Conservation (phyloP, 192 early-diverging fungal genomes). For the Mortierella hygrophila region DNA sequence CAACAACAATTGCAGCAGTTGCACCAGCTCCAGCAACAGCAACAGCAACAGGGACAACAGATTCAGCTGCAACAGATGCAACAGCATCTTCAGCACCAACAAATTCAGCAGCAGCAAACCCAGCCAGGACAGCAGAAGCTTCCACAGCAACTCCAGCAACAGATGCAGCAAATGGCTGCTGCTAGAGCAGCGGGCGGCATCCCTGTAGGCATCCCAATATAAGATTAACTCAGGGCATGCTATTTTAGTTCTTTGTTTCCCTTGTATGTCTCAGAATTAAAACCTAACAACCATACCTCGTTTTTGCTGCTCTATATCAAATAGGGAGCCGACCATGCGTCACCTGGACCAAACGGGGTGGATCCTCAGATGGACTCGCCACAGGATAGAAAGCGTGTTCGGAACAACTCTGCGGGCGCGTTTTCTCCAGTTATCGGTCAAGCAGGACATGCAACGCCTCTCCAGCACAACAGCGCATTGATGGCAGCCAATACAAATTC, state of each 20-base stretch:
- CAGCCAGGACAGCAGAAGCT: slow-evolving; percentile 12
- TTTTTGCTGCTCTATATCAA: not conserved
- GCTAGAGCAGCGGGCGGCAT: slow-evolving; percentile 15
- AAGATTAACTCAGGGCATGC: not conserved
- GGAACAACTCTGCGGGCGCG: slow-evolving; percentile 41
- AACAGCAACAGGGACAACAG: slow-evolving; percentile 17
- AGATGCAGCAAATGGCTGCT: slow-evolving; percentile 24
- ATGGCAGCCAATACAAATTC: slow-evolving; percentile 27
- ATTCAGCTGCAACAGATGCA: slow-evolving; percentile 2
- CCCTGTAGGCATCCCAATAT: not conserved
- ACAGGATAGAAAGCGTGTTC: slow-evolving; percentile 39
- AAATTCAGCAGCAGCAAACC: slow-evolving; percentile 13
- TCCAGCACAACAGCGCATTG: slow-evolving; percentile 36
- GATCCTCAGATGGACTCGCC: slow-evolving; percentile 35
- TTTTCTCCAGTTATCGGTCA: slow-evolving; percentile 38
- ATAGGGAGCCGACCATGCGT: slow-evolving; percentile 18
- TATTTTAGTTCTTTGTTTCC: not conserved
- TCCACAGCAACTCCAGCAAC: slow-evolving; percentile 12
- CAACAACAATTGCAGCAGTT: slow-evolving; percentile 25
- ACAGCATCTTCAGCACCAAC: slow-evolving; percentile 23
- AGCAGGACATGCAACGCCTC: slow-evolving; percentile 25
- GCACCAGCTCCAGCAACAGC: slow-evolving; percentile 25
- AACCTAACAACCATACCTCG: not conserved
- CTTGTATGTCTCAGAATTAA: not conserved
- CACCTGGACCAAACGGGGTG: slow-evolving; percentile 21